Base-by-base conservation (phyloP, 176 grass and related monocot genomes). In the Elymus sibiricus region DNA sequence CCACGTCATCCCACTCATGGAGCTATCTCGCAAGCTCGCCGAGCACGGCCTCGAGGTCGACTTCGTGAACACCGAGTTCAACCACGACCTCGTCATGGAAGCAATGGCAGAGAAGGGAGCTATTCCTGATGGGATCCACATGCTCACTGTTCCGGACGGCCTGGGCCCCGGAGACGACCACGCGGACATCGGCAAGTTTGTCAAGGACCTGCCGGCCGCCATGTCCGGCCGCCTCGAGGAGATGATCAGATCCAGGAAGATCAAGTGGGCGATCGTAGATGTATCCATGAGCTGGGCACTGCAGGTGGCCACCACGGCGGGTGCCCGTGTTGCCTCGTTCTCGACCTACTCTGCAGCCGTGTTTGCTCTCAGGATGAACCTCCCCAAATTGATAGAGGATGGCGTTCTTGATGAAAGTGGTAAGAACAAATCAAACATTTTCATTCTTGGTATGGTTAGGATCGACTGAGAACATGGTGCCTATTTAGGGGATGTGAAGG, bases 71-170 rank as follows among this genome's bases (percentile, higher is more conserved):
- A 93, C 91, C 8, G 84, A 88, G 39, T 93, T 88, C 86, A 86
- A 90, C 82, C 82, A 90, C 17, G 55, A 46, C 22, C 85, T 77
- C 24, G 40, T 93, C 21, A 34, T 86, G 32, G 60, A 64, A 37
- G 46, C 78, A 38, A 62, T 90, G 65, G n/a, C 85, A 17, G 71
- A 89, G 26, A 40, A 68, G 78, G 82, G 55, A 53, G 58, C 43
- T 2, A 63, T 86, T 64, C 64, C 85, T 2, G 75, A 70, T 13
- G 87, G 80, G 15, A 87, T 98, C 0, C 73, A 85, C 34, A 85
- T 95, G 93, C 43, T 95, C 35, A 80, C 87, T 2, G 24, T 95
- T 47, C 93, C 95, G 5, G 91, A 98, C 24, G 95, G 93, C 63
- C 62, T 95, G 65, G 90, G 15, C 7, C 88, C 92, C 15, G 86